These are phyloP conservation scores for Tolypocladium tropicale DNA, from an alignment of 2,329 filamentous ascomycete species.

Conservation along the genomic window DNA sequence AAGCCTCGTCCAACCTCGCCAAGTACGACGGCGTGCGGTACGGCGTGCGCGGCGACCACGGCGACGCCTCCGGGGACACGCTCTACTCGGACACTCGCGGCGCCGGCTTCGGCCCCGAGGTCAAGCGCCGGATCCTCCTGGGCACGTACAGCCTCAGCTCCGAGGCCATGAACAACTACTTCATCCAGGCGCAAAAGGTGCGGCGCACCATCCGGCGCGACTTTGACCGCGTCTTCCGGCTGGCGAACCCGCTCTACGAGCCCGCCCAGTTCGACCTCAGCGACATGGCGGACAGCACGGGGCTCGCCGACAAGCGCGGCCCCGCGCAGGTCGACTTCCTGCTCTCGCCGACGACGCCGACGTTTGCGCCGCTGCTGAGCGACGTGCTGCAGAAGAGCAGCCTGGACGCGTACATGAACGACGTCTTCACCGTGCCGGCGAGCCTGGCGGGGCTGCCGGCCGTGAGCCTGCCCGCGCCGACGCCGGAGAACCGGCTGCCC, in stretches of 20 bases:
- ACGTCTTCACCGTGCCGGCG: conserved; percentile 91
- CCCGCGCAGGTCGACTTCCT: conserved; percentile 70
- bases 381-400: conserved; percentile 44
- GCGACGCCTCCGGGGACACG: conserved; percentile 47
- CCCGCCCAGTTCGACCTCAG: conserved; percentile 44
- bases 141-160: conserved; percentile 87
- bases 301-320: conserved; percentile 44
- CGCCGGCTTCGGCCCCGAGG: conserved; percentile 70
- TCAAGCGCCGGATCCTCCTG: conserved; percentile 75
- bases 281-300: conserved; percentile 44
- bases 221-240: conserved; percentile 69
- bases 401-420: conserved; percentile 80
- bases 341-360: conserved; percentile 78
- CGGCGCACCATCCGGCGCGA: conserved; percentile 75
- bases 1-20: conserved; percentile 90
- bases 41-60: conserved; percentile 46
- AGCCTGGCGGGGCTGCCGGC: conserved; percentile 86
- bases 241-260: conserved; percentile 57
- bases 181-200: conserved; percentile 84
- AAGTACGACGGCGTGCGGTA: conserved; percentile 98
- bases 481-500: conserved; percentile 20
- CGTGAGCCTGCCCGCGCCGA: conserved; percentile 59
- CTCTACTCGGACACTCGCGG: conserved; percentile 71
- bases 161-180: conserved; percentile 90
- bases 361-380: conserved; percentile 54